Evolutionary conservation across 129 eudicot genomes (phyloP).

Genomic region (Heracleum sosnowskyi): DNA sequence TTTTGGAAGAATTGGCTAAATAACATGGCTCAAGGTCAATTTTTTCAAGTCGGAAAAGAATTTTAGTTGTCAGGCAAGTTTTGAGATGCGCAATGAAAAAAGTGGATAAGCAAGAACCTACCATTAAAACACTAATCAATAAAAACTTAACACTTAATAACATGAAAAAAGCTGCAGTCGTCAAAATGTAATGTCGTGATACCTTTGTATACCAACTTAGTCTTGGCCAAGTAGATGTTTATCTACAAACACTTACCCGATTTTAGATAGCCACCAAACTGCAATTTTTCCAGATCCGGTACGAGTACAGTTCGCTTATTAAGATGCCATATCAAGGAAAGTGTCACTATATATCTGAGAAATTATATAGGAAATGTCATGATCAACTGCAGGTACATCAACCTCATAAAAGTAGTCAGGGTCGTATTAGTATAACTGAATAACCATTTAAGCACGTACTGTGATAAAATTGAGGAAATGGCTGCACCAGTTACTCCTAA

Average conservation of each 20-base stretch:
- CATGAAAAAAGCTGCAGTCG: not conserved
- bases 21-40: not conserved
- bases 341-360: slow-evolving; percentile 56
- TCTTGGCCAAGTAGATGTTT: not conserved
- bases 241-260: slow-evolving; percentile 35
- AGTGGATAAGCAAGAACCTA: not conserved
- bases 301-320: slow-evolving; percentile 45
- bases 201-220: not conserved
- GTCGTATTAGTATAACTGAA: not conserved
- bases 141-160: not conserved
- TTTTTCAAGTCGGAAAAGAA: not conserved
- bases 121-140: not conserved
- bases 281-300: slow-evolving; percentile 41
- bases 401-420: not conserved
- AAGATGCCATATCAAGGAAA: slow-evolving; percentile 55
- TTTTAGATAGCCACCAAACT: slow-evolving; percentile 50
- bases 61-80: not conserved
- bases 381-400: not conserved
- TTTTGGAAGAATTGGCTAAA: not conserved
- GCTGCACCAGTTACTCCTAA: slow-evolving; percentile 86
- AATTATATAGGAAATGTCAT: not conserved
- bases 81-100: not conserved
- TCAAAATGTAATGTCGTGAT: not conserved
- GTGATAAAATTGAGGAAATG: slow-evolving; percentile 62
- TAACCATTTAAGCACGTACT: slow-evolving; percentile 37